Conservation (phyloP, 2,329 filamentous ascomycete genomes). For the Drechslerella dactyloides region DNA sequence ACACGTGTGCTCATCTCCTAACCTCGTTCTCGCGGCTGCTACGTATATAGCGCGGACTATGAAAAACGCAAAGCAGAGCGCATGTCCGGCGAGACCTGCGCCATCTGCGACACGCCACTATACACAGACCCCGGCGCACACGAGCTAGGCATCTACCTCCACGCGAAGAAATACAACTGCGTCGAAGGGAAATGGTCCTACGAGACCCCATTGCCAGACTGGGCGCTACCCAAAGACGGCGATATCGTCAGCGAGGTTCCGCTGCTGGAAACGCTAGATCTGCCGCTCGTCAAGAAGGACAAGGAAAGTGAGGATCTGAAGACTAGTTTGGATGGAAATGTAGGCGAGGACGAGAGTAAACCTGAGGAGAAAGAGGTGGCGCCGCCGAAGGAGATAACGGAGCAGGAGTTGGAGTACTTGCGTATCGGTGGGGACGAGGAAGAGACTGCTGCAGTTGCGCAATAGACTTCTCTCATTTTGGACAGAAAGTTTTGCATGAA, state of each 20-base stretch:
- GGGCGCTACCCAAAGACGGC: slow-evolving; percentile 70
- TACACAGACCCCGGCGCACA: slow-evolving; percentile 92
- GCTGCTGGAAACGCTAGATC: slow-evolving; percentile 42
- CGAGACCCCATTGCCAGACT: slow-evolving; percentile 79
- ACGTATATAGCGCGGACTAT: slow-evolving; percentile 64
- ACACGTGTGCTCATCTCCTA: slow-evolving; percentile 1
- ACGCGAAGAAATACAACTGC: slow-evolving; percentile 88
- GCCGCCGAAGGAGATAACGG: slow-evolving; percentile 33
- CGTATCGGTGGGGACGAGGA: slow-evolving; percentile 27
- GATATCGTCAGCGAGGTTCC: slow-evolving; percentile 41
- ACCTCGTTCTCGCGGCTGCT: neutral
- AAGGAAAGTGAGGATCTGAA: slow-evolving; percentile 10
- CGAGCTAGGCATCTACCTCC: slow-evolving; percentile 84
- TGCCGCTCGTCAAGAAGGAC: slow-evolving; percentile 38
- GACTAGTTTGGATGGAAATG: slow-evolving; percentile 36
- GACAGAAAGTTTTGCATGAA: slow-evolving; percentile 2
- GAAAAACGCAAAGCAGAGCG: slow-evolving; percentile 90
- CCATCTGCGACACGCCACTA: slow-evolving; percentile 81
- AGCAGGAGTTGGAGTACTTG: slow-evolving; percentile 36
- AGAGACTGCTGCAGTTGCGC: slow-evolving; percentile 14
- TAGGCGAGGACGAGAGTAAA: neutral
- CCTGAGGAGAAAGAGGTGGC: slow-evolving; percentile 10
- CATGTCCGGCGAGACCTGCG: slow-evolving; percentile 83
- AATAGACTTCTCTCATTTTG: slow-evolving; percentile 6
- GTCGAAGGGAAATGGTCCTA: slow-evolving; percentile 84